phyloP scores from a whole-genome alignment of 148 eudicot species.

The Linanthus parryae region DNA sequence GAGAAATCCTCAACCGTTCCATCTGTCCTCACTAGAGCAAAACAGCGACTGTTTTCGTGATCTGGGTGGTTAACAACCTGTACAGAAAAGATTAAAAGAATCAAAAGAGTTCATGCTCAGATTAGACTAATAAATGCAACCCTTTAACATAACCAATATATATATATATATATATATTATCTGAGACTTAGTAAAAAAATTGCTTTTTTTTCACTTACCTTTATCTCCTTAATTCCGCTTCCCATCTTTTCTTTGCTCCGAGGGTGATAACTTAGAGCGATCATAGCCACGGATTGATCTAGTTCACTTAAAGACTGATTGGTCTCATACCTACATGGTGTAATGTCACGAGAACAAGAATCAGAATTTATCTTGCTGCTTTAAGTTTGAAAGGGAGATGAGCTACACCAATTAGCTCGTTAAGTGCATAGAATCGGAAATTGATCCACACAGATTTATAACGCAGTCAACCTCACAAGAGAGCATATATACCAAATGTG shows the following conservation, averaged over 20 bases:
- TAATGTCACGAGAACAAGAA: neutral
- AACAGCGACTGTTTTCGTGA: constrained; percentile 55
- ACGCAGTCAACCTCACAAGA: too few relatives aligned
- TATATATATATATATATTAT: neutral
- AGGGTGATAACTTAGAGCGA: constrained; percentile 72
- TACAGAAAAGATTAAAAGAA: neutral
- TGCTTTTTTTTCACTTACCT: constrained; percentile 56
- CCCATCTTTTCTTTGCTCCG: constrained; percentile 70
- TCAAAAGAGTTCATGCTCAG: too few relatives aligned
- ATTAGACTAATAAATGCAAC: neutral
- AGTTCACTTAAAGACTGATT: constrained; percentile 41
- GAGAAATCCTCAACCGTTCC: constrained; percentile 79
- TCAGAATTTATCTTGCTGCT: too few relatives aligned
- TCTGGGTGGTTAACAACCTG: constrained; percentile 62
- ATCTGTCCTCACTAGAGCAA: constrained; percentile 50
- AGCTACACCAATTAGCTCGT: too few relatives aligned
- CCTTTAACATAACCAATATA: neutral
- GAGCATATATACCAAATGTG: too few relatives aligned
- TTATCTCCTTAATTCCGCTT: constrained; percentile 47
- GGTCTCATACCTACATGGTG: constrained; percentile 45
- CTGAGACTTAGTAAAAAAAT: too few relatives aligned
- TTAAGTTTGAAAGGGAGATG: too few relatives aligned
- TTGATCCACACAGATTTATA: too few relatives aligned
- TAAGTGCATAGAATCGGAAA: too few relatives aligned
- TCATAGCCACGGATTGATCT: constrained; percentile 42